Evolutionary conservation across 1,284 basidiomycete genomes (phyloP), one percentile per base, ranked within the genome.

Genomic region (Meripilus lineatus): DNA sequence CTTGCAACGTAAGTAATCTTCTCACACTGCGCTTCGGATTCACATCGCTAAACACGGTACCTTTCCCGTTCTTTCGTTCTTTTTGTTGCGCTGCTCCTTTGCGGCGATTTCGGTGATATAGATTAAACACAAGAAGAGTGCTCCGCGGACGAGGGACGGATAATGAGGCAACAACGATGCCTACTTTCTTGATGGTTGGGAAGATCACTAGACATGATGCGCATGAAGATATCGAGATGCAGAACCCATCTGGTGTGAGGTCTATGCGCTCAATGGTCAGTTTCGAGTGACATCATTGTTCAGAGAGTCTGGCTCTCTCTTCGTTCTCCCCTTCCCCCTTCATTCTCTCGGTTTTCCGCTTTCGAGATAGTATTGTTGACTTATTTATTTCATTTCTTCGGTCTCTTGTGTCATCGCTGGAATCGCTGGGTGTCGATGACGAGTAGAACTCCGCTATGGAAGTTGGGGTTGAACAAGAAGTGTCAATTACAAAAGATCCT

Each of bases 1-100:
- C 66, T 84, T 54, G 79, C 81, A 44, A 79, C 82, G 78, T 83
- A 56, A 45, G 77, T 55, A 3, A 39, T 4, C 5, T 24, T 50
- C 17, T 35, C 46, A 15, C 25, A 18, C 25, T 38, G 24, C 7
- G 22, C 10, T 11, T 46, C 28, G 8, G n/a, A 30, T n/a, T n/a
- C n/a, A n/a, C n/a, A n/a, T n/a, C n/a, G n/a, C n/a, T n/a, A n/a
- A n/a, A n/a, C n/a, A n/a, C n/a, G n/a, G n/a, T n/a, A n/a, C n/a
- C n/a, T n/a, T n/a, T n/a, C n/a, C n/a, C n/a, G n/a, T n/a, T 24
- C 25, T 23, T 50, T 42, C 15, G 18, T 33, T 2, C 45, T 15
- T 14, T n/a, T 23, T 10, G 32, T n/a, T n/a, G n/a, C n/a, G n/a
- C n/a, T n/a, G n/a, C n/a, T n/a, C n/a, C n/a, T n/a, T n/a, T 15